Conservation (phyloP, 2,329 filamentous ascomycete genomes). For the Verticillium tricorpus region DNA sequence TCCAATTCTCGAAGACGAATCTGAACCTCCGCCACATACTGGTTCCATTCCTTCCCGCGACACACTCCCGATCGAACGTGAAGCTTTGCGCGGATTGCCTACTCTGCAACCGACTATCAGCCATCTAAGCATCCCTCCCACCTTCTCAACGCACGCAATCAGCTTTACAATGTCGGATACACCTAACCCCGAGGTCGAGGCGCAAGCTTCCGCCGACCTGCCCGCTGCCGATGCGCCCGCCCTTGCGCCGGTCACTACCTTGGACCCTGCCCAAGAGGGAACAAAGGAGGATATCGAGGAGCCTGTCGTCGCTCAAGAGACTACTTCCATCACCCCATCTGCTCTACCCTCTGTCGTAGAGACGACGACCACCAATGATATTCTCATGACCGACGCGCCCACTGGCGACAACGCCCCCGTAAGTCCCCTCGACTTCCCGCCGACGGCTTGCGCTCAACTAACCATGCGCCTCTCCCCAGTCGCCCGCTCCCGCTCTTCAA, state of each 20-base stretch:
- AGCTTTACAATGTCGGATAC: slow-evolving; percentile 20
- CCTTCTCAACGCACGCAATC: neutral
- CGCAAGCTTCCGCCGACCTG: slow-evolving; percentile 12
- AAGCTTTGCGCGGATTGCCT: too few species aligned
- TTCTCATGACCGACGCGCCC: slow-evolving; percentile 39
- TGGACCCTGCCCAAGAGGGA: neutral
- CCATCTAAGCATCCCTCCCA: too few species aligned
- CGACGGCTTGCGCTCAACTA: too few species aligned
- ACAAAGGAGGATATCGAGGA: neutral
- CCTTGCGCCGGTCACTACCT: neutral
- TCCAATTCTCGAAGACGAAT: too few species aligned
- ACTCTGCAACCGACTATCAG: too few species aligned
- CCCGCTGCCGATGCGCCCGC: neutral
- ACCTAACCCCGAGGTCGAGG: neutral
- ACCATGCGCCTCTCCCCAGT: slow-evolving; percentile 19
- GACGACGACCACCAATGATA: slow-evolving; percentile 20
- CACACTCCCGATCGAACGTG: too few species aligned
- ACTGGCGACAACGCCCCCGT: slow-evolving; percentile 33
- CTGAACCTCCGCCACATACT: too few species aligned
- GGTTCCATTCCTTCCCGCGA: too few species aligned
- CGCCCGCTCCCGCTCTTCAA: slow-evolving; percentile 29
- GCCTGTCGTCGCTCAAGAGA: neutral
- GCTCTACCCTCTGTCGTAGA: neutral
- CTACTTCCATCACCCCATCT: neutral
- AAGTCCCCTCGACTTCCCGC: slow-evolving; percentile 11